These are phyloP conservation scores for Scheffersomyces coipomensis DNA, from an alignment of 805 yeast species.

Conservation along the genomic window DNA sequence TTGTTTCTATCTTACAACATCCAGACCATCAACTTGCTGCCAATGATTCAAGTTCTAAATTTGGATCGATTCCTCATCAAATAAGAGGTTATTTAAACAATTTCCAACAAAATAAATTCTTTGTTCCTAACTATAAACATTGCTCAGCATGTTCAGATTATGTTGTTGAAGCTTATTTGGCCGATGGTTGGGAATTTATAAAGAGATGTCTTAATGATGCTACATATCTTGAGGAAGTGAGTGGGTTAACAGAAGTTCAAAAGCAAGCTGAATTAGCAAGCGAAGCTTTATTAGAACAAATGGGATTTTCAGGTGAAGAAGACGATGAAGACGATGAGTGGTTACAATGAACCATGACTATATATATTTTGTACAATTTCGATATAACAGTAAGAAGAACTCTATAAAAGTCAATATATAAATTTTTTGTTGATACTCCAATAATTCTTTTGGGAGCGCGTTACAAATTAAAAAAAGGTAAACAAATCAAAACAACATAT, in stretches of 20 bases:
- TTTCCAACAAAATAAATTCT: constrained; percentile 61
- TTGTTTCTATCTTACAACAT: constrained; percentile 74
- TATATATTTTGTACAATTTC: too few relatives aligned
- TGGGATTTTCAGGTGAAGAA: constrained; percentile 23
- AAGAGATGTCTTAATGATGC: constrained; percentile 64
- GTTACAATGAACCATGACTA: not conserved
- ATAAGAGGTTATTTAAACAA: constrained; percentile 78
- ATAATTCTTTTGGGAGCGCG: not conserved
- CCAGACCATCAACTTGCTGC: constrained; percentile 48
- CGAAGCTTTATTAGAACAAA: constrained; percentile 20
- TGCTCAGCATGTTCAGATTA: constrained; percentile 85
- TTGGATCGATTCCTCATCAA: constrained; percentile 87
- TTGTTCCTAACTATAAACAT: constrained; percentile 67
- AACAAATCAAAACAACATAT: not conserved
- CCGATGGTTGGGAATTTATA: constrained; percentile 80
- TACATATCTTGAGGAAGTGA: constrained; percentile 66
- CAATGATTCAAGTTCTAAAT: constrained; percentile 20
- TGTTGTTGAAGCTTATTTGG: constrained; percentile 51
- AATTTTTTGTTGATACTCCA: too few relatives aligned
- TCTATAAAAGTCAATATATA: too few relatives aligned
- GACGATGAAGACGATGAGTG: constrained; percentile 8
- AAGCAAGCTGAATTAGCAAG: constrained; percentile 60
- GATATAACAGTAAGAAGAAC: too few relatives aligned
- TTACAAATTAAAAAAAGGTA: not conserved
- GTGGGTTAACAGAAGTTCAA: constrained; percentile 79